Evolutionary conservation across 140 eudicot genomes (phyloP).

Genomic region (Stevia rebaudiana): DNA sequence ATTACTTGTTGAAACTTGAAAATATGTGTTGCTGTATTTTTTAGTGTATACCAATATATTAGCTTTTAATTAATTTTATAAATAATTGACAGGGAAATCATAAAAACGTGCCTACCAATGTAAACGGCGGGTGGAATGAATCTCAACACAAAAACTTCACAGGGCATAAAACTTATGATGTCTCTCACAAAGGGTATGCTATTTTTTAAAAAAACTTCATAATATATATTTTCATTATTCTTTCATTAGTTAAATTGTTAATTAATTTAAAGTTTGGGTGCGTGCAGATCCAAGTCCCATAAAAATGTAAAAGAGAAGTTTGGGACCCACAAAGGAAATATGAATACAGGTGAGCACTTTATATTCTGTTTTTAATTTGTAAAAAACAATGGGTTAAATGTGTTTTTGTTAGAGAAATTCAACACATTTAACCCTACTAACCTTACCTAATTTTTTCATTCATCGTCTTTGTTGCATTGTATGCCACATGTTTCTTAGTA

Average conservation of each 20-base stretch:
- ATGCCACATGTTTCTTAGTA: conserved; percentile 4
- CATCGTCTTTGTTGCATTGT: background rate
- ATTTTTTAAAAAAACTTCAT: conserved; percentile 2
- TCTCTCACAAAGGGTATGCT: conserved; percentile 28
- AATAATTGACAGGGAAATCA: conserved; percentile 8
- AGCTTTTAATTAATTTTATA: background rate
- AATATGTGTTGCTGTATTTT: background rate
- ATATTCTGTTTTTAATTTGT: no score
- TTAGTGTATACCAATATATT: conserved; percentile 9
- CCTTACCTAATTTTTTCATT: background rate
- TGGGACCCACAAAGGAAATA: conserved; percentile 20
- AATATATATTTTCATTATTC: background rate
- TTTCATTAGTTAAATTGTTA: conserved; percentile 1
- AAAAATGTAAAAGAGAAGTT: conserved; percentile 25
- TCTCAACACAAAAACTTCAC: conserved; percentile 24
- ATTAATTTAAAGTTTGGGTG: conserved; percentile 13
- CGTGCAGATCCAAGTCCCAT: conserved; percentile 31
- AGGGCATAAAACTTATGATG: conserved; percentile 24
- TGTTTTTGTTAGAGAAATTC: background rate
- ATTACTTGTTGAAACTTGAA: background rate
- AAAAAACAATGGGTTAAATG: background rate
- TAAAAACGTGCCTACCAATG: conserved; percentile 15
- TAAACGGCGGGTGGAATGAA: conserved; percentile 7
- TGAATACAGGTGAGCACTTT: conserved; percentile 22
- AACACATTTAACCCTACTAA: background rate